Base-by-base conservation (phyloP, 768 basidiomycete species). In the Rubroboletus satanas region DNA sequence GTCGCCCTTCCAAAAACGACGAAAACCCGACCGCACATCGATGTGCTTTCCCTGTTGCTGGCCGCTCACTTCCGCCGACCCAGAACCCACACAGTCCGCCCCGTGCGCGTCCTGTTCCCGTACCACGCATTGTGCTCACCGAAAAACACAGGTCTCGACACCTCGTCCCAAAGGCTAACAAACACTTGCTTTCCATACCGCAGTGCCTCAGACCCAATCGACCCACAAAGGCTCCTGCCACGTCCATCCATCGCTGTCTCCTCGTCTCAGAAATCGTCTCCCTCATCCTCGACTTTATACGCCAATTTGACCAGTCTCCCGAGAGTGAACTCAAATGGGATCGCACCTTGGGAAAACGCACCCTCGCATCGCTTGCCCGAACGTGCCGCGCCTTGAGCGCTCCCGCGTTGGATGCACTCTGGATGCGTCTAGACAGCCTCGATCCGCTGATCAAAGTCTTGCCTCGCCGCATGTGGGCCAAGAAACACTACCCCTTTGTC, bases 341-440 rank as follows among this genome's bases (percentile, higher is more conserved):
- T 39, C 60, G 54, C 23, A 51, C 50, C 0, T 33, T 15, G 11
- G 66, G 66, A 3, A 68, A 62, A 36, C 57, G 57, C 12, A 59
- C 68, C 1, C 67, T 69, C 8, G 67, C 60, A 41, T 57, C 55
- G 0, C 67, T 70, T 15, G 67, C 69, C 7, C 54, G 61, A 39
- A 71, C 68, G 0, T 70, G 69, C 41, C 59, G 50, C 11, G 51
- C 63, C 0, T 54, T 69, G 42, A 63, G 58, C 28, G 49, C 28
- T n/a, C 54, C 62, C 2, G 60, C 68, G 1, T 28, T 70, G n/a
- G 68, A 70, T 58, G 52, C 38, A 1, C 60, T 71, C 7, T 70
- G 68, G 68, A 62, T 62, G 66, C 56, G 60, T 43, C 56, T 67
- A 1, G 66, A 67, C n/a, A 60, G 45, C 29, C 66, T 67, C 17